Evolutionary conservation across 208 protist genomes (phyloP).

Genomic region (Wallacemonas sp.): DNA sequence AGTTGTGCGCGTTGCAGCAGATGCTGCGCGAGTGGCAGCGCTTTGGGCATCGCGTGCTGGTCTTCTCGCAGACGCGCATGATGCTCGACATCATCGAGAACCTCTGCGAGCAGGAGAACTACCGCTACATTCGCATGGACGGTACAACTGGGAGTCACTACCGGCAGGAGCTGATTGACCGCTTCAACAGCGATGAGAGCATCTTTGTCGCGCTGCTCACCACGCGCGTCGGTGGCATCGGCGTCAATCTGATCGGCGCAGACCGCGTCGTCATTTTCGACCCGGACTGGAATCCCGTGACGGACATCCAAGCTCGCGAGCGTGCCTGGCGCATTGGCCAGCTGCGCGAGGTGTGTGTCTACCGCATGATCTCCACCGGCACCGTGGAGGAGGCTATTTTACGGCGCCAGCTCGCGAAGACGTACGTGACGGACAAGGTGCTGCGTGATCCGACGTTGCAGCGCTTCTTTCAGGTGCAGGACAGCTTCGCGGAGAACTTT

Average conservation of each 20-base stretch:
- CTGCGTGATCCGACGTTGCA: slow-evolving; percentile 95
- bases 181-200: slow-evolving; percentile 93
- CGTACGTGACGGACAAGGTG: slow-evolving; percentile 95
- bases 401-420: slow-evolving; percentile 95
- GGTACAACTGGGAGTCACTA: slow-evolving; percentile 87
- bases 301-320: slow-evolving; percentile 89
- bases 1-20: slow-evolving; percentile 91
- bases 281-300: slow-evolving; percentile 97
- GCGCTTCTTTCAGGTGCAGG: slow-evolving; percentile 92
- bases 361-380: slow-evolving; percentile 96
- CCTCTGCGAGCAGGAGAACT: slow-evolving; percentile 73
- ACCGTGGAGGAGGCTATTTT: slow-evolving; percentile 99
- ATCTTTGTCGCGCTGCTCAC: slow-evolving; percentile 98
- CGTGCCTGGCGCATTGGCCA: slow-evolving; percentile 98
- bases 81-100: slow-evolving; percentile 98
- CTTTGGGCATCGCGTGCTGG: slow-evolving; percentile 93
- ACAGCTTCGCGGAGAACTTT: slow-evolving; percentile 92
- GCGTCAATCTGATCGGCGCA: slow-evolving; percentile 98
- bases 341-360: slow-evolving; percentile 94
- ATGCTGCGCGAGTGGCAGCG: slow-evolving; percentile 93
- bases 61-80: slow-evolving; percentile 97
- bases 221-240: slow-evolving; percentile 96
- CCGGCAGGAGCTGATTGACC: slow-evolving; percentile 92
- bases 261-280: slow-evolving; percentile 99
- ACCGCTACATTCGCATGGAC: slow-evolving; percentile 96